These are phyloP conservation scores for Apiotrichum porosum DNA, from an alignment of 1,284 basidiomycete species.

Conservation along the genomic window DNA sequence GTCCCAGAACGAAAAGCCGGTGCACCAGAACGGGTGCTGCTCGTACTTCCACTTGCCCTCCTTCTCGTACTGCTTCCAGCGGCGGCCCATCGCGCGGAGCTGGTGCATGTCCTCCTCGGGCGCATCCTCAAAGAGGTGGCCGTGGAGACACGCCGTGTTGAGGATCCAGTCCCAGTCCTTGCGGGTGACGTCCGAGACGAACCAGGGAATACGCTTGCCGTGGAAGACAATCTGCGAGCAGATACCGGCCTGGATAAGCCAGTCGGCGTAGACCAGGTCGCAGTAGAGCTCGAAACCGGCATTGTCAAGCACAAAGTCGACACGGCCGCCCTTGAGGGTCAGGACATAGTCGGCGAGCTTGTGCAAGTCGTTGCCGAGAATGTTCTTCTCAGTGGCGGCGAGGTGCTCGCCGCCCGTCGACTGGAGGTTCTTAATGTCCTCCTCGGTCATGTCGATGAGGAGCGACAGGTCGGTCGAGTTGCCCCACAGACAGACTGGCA, in stretches of 20 bases:
- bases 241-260: conserved; percentile 81
- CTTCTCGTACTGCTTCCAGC: conserved; percentile 96
- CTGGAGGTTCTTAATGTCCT: conserved; percentile 96
- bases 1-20: conserved; percentile 85
- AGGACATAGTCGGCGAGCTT: conserved; percentile 78
- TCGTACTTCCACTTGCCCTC: conserved; percentile 94
- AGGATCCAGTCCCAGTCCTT: conserved; percentile 95
- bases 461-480: conserved; percentile 96
- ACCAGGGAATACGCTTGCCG: conserved; percentile 57
- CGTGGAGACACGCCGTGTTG: conserved; percentile 73
- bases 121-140: conserved; percentile 73
- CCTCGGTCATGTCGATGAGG: conserved; percentile 97
- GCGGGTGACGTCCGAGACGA: conserved; percentile 93
- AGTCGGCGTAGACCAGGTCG: conserved; percentile 86
- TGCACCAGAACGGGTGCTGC: conserved; percentile 89
- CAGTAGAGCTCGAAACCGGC: conserved; percentile 88
- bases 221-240: conserved; percentile 82
- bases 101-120: conserved; percentile 75
- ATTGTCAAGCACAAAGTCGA: conserved; percentile 69
- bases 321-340: conserved; percentile 69
- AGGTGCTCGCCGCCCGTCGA: conserved; percentile 93
- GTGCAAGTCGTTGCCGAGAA: conserved; percentile 53
- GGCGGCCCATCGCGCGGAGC: conserved; percentile 69
- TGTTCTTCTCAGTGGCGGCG: conserved; percentile 91
- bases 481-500: conserved; percentile 81